Evolutionary conservation across 306 rosid genomes (phyloP), one percentile per base, ranked within the genome.

Genomic region (Pterocarpus santalinus): DNA sequence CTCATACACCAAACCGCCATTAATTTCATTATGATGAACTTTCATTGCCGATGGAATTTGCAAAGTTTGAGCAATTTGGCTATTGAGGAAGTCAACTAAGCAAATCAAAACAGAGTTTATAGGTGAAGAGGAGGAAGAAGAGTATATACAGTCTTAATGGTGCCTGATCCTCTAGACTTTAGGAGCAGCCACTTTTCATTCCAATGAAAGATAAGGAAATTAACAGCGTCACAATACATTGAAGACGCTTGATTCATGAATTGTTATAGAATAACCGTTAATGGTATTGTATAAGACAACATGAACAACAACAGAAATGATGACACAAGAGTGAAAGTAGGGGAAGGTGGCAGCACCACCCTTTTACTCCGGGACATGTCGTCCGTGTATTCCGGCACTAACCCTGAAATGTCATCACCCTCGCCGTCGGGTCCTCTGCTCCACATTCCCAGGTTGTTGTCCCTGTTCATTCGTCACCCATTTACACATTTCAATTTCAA

Each of bases 371-470:
- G 30, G 2, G 87, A 75, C 86, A 84, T 84, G 2, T 87, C 86
- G 2, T 87, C 87, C 0, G 86, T 68, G 82, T 87, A 87, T 5
- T 72, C 84, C 0, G 65, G 65, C 1, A 85, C 84, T 0, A 61
- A 68, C 7, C 14, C 68, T 0, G 49, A 2, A 6, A 41, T n/a
- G 5, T 52, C 82, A 6, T 58, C 77, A 4, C 15, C 33, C 0
- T 14, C 76, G 28, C 74, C 57, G 14, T 53, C 43, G 14, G 87
- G 77, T 66, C 90, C 87, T 64, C 80, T 73, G 41, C 82, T 84
- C 90, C 86, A 87, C 90, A 87, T 87, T 4, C 90, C 90, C 17
- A 87, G 15, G 35, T 69, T 84, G 67, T 87, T 87, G 51, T 84
- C 87, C 77, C 87, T 83, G 81, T 47, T 3, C 83, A 83, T 72